A percentile compares a stretch with the other conserved stretches of the same genome.
phyloP scores from a whole-genome alignment of 208 protist genomes.

The Novymonas esmeraldas region DNA sequence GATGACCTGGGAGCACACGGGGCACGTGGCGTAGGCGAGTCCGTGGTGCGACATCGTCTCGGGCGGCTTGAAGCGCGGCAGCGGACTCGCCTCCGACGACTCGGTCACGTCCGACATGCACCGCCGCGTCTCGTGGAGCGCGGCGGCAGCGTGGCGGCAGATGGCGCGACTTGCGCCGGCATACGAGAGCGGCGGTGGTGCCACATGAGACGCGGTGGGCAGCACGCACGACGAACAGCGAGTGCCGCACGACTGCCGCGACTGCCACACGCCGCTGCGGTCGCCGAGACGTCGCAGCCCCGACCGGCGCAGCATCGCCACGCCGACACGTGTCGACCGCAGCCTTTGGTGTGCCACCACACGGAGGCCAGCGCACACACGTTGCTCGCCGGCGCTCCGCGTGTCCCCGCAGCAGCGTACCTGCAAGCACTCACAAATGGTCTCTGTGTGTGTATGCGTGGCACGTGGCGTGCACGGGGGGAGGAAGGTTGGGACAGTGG shows the following conservation, averaged over 20 bases:
- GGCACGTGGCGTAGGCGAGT: constrained; percentile 70
- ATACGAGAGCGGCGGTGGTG: background rate
- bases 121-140: background rate
- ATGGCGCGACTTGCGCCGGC: background rate
- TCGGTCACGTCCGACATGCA: background rate
- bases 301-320: constrained; percentile 1
- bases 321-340: background rate
- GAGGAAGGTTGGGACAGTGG: too few relatives aligned
- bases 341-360: too few relatives aligned
- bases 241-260: background rate
- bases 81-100: background rate
- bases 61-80: constrained; percentile 47
- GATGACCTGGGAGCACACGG: constrained; percentile 45
- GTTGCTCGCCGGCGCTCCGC: too few relatives aligned
- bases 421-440: too few relatives aligned
- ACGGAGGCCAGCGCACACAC: too few relatives aligned
- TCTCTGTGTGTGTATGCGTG: too few relatives aligned
- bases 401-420: too few relatives aligned
- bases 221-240: background rate
- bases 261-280: background rate
- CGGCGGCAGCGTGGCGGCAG: too few relatives aligned
- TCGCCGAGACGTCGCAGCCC: background rate
- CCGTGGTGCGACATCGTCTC: constrained; percentile 57
- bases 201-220: too few relatives aligned
- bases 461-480: too few relatives aligned